phyloP scores from a whole-genome alignment of 805 yeast species.

The Maudiozyma barnettii region DNA sequence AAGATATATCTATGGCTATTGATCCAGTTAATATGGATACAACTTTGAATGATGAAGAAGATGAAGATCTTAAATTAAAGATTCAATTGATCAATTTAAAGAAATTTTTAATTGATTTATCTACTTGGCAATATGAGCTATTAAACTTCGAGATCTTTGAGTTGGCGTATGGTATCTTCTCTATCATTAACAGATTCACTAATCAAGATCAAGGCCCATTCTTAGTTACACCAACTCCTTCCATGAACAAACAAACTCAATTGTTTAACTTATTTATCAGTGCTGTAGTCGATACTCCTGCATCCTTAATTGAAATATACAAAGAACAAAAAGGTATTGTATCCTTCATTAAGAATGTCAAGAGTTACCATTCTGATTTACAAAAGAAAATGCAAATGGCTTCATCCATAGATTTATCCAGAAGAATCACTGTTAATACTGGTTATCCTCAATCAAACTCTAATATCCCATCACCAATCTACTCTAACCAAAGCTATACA shows the following conservation, averaged over 20 bases:
- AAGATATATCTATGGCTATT: slow-evolving; percentile 9
- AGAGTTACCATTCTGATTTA: slow-evolving; percentile 14
- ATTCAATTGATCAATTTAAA: slow-evolving; percentile 38
- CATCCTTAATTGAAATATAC: slow-evolving; percentile 18
- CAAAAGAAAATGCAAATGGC: slow-evolving; percentile 22
- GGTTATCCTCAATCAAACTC: slow-evolving; percentile 6
- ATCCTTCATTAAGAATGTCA: slow-evolving; percentile 17
- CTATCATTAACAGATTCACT: slow-evolving; percentile 24
- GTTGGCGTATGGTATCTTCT: slow-evolving; percentile 24
- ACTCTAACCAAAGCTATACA: slow-evolving; percentile 22
- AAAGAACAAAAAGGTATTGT: slow-evolving; percentile 18
- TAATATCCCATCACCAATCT: slow-evolving; percentile 24
- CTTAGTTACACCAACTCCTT: slow-evolving; percentile 19
- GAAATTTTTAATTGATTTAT: slow-evolving; percentile 39
- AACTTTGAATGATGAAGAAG: slow-evolving; percentile 18
- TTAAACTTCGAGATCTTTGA: slow-evolving; percentile 25
- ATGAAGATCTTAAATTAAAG: slow-evolving; percentile 24
- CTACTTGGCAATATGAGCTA: slow-evolving; percentile 40
- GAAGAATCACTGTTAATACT: slow-evolving; percentile 10
- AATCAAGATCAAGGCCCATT: slow-evolving; percentile 26
- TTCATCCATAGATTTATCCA: slow-evolving; percentile 18
- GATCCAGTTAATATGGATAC: slow-evolving; percentile 16
- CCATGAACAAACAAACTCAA: slow-evolving; percentile 15
- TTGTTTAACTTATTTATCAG: slow-evolving; percentile 19
- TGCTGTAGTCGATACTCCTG: slow-evolving; percentile 19